Percentiles rank a stretch among this genome's conserved stretches.
phyloP scores from a whole-genome alignment of 306 rosid species.

The Vicia sativa region DNA sequence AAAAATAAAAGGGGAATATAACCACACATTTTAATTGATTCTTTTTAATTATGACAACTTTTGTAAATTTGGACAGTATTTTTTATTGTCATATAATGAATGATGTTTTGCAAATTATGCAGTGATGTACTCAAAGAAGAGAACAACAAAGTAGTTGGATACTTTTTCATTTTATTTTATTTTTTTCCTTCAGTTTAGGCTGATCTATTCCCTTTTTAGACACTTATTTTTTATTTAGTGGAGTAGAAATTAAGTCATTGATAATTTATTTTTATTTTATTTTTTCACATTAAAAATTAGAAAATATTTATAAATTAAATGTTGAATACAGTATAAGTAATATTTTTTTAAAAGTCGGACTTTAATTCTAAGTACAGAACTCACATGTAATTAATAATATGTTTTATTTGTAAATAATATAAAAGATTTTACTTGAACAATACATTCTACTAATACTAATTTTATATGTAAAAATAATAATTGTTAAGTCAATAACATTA shows the following conservation, averaged over 20 bases:
- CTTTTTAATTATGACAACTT: conserved; percentile 46
- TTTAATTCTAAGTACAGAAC: neutral
- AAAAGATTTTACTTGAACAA: neutral
- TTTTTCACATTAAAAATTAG: neutral
- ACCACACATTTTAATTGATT: conserved; percentile 44
- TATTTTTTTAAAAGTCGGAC: neutral
- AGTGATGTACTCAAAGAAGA: conserved; percentile 45
- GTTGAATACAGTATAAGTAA: neutral
- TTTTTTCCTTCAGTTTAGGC: conserved; percentile 21
- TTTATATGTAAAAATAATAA: neutral
- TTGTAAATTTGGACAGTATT: conserved; percentile 42
- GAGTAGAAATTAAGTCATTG: conserved; percentile 44
- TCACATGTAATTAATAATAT: neutral
- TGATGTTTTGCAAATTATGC: conserved; percentile 45
- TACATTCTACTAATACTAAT: neutral
- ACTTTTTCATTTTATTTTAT: conserved; percentile 33
- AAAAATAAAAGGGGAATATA: conserved; percentile 16
- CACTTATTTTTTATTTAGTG: conserved; percentile 34
- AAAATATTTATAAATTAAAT: neutral
- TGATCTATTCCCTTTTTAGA: neutral
- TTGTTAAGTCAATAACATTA: neutral
- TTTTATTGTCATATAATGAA: conserved; percentile 43
- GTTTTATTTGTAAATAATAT: neutral
- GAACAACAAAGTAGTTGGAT: conserved; percentile 38
- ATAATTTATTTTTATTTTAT: neutral